phyloP scores from a whole-genome alignment of 345 rosid species.

The Acer saccharum region DNA sequence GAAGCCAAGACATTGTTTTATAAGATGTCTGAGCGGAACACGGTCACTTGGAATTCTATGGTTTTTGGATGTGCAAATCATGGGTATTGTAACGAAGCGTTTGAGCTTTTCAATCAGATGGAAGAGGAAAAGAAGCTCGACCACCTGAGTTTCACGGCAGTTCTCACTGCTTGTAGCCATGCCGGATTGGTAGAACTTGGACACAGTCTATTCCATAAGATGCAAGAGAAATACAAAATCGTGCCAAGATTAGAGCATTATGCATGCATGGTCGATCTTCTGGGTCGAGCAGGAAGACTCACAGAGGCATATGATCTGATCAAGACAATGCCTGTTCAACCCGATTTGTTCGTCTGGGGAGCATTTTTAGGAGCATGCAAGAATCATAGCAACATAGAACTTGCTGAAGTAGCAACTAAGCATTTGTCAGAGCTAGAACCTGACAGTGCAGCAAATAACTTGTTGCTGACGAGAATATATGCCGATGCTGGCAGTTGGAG shows the following conservation, averaged over 20 bases:
- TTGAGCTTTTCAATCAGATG: conserved; percentile 67
- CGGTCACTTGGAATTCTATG: conserved; percentile 85
- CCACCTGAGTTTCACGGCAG: conserved; percentile 81
- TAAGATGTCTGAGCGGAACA: conserved; percentile 51
- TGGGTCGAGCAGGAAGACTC: conserved; percentile 75
- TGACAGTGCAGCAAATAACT: conserved; percentile 54
- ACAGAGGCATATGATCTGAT: conserved; percentile 62
- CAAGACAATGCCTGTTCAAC: conserved; percentile 57
- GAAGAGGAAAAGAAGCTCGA: conserved; percentile 56
- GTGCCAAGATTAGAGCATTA: conserved; percentile 76
- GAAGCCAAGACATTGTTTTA: conserved; percentile 61
- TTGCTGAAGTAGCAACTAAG: conserved; percentile 69
- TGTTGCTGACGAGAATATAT: conserved; percentile 57
- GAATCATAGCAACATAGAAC: conserved; percentile 63
- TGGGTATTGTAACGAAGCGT: conserved; percentile 67
- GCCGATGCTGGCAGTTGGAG: conserved; percentile 69
- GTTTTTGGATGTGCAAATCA: conserved; percentile 84
- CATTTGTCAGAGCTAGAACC: conserved; percentile 75
- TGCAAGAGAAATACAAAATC: conserved; percentile 68
- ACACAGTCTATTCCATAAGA: conserved; percentile 51
- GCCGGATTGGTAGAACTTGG: conserved; percentile 70
- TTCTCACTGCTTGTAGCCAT: conserved; percentile 81
- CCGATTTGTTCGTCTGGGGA: conserved; percentile 91
- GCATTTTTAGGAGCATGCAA: conserved; percentile 88
- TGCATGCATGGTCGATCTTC: conserved; percentile 83